Evolutionary conservation across 2,329 filamentous ascomycete species (phyloP).

Genomic region (Trichophyton schoenleinii): DNA sequence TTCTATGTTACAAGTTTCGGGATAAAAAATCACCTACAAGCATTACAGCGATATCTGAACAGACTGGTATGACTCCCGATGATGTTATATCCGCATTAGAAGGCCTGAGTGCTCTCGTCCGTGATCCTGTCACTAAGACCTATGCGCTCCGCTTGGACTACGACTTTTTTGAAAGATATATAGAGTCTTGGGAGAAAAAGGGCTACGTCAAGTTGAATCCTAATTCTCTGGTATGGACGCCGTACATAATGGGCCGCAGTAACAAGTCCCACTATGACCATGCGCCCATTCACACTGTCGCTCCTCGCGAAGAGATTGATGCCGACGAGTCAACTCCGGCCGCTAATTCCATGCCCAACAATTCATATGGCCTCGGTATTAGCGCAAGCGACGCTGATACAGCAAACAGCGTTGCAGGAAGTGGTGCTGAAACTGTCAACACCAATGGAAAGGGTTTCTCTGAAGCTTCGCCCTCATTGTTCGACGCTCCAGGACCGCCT

Average conservation of each 20-base stretch:
- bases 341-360: slow-evolving; percentile 8
- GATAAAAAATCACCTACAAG: slow-evolving; percentile 45
- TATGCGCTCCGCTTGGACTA: slow-evolving; percentile 85
- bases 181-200: slow-evolving; percentile 79
- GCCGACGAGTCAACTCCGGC: slow-evolving; percentile 18
- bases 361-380: slow-evolving; percentile 13
- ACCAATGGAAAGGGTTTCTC: not conserved
- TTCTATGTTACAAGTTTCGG: slow-evolving; percentile 74
- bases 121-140: slow-evolving; percentile 73
- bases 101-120: slow-evolving; percentile 73
- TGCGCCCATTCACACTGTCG: slow-evolving; percentile 72
- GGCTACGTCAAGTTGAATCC: slow-evolving; percentile 75
- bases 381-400: slow-evolving; percentile 4
- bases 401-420: slow-evolving; percentile 4
- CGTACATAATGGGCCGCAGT: slow-evolving; percentile 86
- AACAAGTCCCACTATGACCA: slow-evolving; percentile 74
- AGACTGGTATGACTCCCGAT: slow-evolving; percentile 89
- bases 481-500: slow-evolving; percentile 15
- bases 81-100: slow-evolving; percentile 92
- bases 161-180: slow-evolving; percentile 73
- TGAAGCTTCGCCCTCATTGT: slow-evolving; percentile 4
- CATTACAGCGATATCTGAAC: slow-evolving; percentile 52
- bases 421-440: slow-evolving; percentile 2
- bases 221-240: slow-evolving; percentile 78
- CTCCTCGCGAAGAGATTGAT: slow-evolving; percentile 64